Percentiles rank a stretch among this genome's conserved stretches.
Evolutionary conservation across 495 filamentous ascomycete species (phyloP).

Genomic region (Xylaria telfairii): DNA sequence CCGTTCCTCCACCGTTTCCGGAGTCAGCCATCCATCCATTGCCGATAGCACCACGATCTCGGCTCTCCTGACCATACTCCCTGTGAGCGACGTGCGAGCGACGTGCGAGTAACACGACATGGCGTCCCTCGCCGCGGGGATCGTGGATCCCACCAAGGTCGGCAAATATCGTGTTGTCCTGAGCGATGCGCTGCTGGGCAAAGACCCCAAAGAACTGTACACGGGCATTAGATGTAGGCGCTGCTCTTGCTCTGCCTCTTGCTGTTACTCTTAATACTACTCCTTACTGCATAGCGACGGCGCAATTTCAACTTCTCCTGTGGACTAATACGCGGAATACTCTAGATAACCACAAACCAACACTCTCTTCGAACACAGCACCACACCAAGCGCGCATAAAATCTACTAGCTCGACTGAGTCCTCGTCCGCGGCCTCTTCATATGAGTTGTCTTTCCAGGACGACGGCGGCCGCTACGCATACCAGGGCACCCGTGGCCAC

Average conservation of each 20-base stretch:
- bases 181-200: conserved; percentile 60
- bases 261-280: background rate
- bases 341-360: conserved; percentile 61
- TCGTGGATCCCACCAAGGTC: conserved; percentile 56
- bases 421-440: conserved; percentile 37
- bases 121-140: conserved; percentile 39
- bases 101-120: conserved; percentile 27
- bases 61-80: background rate
- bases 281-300: conserved; percentile 12
- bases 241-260: background rate
- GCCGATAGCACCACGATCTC: background rate
- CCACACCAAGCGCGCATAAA: conserved; percentile 53
- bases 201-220: conserved; percentile 57
- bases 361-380: conserved; percentile 50
- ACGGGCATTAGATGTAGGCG: conserved; percentile 60
- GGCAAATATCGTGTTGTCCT: conserved; percentile 62
- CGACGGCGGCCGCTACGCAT: conserved; percentile 55
- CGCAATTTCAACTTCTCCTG: background rate
- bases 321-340: conserved; percentile 6
- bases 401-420: conserved; percentile 34
- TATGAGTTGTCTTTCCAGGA: conserved; percentile 56
- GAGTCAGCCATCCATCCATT: conserved; percentile 4
- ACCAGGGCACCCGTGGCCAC: conserved; percentile 54
- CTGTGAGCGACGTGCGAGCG: conserved; percentile 15
- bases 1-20: conserved; percentile 13